Base-by-base conservation (phyloP, 768 basidiomycete species). In the Collybia mongolica region DNA sequence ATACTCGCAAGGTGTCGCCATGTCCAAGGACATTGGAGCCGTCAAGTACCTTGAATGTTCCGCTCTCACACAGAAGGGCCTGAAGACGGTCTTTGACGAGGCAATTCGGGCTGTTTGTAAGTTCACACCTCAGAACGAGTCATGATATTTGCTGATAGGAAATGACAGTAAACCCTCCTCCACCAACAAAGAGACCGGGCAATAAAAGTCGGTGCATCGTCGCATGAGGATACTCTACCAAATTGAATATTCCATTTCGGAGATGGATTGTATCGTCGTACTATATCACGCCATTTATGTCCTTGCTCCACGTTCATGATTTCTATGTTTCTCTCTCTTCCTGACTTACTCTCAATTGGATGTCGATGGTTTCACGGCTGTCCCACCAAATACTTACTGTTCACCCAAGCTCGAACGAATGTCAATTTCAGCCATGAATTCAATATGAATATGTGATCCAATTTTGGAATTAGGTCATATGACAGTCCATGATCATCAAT, bases 11-110 rank as follows among this genome's bases (percentile, higher is more conserved):
- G 97, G 94, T 48, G 85, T 92, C 40, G 77, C 85, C 40, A 94
- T 97, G 86, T 84, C 85, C 52, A 88, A 88, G 65, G 97, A 98
- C 61, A 93, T 99, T 57, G 88, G 87, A 20, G 97, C 96, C 28
- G 92, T 98, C 58, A 95, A 95, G 71, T 97, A 97, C 63, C 74
- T 97, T 51, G 94, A 97, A 69, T 97, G 94, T 69, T 96, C 93
- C 23, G 93, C 95, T 28, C 74, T 96, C 63, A 98, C 96, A 41
- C 97, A 98, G 77, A 97, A 98, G 72, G 96, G 96, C 14, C 75
- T 99, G 65, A 99, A 99, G 83, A 95, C 89, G 51, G 97, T 99
- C 39, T 99, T 99, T 66, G 97, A 98, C 68, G 97, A 98, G 71
- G 97, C 97, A 38, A 98, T 99, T 62, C 84, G 97, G 48, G 93